Evolutionary conservation across 1,284 basidiomycete genomes (phyloP), one percentile per base, ranked within the genome.

Genomic region (Malassezia caprae): DNA sequence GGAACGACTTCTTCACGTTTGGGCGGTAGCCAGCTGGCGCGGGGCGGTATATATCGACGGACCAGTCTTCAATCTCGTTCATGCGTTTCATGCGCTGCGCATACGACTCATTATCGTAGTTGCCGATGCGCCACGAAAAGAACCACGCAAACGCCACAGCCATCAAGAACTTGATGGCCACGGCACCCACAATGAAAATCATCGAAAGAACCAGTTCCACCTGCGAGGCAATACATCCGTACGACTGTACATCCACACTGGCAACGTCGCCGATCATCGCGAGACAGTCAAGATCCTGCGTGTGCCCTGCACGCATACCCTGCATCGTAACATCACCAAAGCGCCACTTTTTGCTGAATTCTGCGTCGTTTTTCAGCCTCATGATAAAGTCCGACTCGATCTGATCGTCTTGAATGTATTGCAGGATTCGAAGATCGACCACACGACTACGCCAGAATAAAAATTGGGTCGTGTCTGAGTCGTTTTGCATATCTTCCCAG

Each of bases 71-170:
- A 67, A 98, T 94, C 75, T 90, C 88, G 37, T 82, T 82, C 12
- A 86, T 84, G 27, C 93, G 84, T 63, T 84, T 83, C 84, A 90
- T 90, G n/a, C 91, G 83, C 73, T 96, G 83, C 71, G 89, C 85
- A 75, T 93, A 90, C 31, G 89, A 88, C 78, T 98, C 94, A 50
- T 83, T 82, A 64, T 85, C 85, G 80, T 96, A 98, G 66, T 88
- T 87, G 49, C 93, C 93, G 39, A 99, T 80, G 69, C 84, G 84
- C 86, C 87, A 90, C 21, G 87, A 89, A 72, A 90, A 84, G 81
- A 96, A 98, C 93, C 93, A 99, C 37, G 87, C 82, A 76, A 98
- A 99, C 73, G 89, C 80, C 67, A 96, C 87, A 39, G 94, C 93
- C 90, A 98, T 93, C 65, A 82, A 79, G 79, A 96, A 99, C 60